A percentile compares a stretch with the other conserved stretches of the same genome.
phyloP scores from a whole-genome alignment of 495 filamentous ascomycete genomes.

The Tetracladium setigerum region DNA sequence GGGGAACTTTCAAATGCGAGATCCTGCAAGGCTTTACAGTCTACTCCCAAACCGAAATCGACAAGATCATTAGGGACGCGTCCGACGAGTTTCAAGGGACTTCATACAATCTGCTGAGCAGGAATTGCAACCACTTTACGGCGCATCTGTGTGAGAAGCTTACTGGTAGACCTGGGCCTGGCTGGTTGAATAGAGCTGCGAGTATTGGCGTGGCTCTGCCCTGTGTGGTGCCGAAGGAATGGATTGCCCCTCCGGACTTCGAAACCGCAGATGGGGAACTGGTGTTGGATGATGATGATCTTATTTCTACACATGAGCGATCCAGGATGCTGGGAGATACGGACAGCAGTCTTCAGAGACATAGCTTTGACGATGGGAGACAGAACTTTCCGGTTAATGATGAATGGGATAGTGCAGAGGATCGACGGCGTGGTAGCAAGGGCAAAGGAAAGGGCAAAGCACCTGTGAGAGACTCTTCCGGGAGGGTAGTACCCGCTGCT shows the following conservation, averaged over 20 bases:
- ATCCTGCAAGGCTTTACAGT: slow-evolving; percentile 69
- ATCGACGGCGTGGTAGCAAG: slow-evolving; percentile 22
- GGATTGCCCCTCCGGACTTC: slow-evolving; percentile 68
- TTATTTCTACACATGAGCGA: slow-evolving; percentile 40
- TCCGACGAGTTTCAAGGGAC: slow-evolving; percentile 61
- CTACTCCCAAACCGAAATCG: slow-evolving; percentile 53
- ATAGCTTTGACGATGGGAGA: slow-evolving; percentile 15
- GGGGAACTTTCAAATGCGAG: slow-evolving; percentile 60
- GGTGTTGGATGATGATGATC: slow-evolving; percentile 45
- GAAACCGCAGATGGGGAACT: slow-evolving; percentile 64
- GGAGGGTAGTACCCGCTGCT: slow-evolving; percentile 30
- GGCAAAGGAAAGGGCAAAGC: slow-evolving; percentile 37
- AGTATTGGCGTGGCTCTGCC: slow-evolving; percentile 67
- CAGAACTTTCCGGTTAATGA: slow-evolving; percentile 7
- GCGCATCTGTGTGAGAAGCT: slow-evolving; percentile 57
- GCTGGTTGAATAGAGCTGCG: slow-evolving; percentile 73
- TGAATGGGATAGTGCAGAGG: slow-evolving; percentile 23
- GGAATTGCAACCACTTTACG: slow-evolving; percentile 82
- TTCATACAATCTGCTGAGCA: slow-evolving; percentile 66
- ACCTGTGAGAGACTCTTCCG: slow-evolving; percentile 28
- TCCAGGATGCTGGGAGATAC: slow-evolving; percentile 43
- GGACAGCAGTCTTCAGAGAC: slow-evolving; percentile 17
- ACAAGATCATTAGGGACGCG: slow-evolving; percentile 54
- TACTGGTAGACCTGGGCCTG: slow-evolving; percentile 54
- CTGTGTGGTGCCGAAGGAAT: slow-evolving; percentile 71